Evolutionary conservation across 2,329 filamentous ascomycete species (phyloP).

Genomic region (Pseudogymnoascus sp.): DNA sequence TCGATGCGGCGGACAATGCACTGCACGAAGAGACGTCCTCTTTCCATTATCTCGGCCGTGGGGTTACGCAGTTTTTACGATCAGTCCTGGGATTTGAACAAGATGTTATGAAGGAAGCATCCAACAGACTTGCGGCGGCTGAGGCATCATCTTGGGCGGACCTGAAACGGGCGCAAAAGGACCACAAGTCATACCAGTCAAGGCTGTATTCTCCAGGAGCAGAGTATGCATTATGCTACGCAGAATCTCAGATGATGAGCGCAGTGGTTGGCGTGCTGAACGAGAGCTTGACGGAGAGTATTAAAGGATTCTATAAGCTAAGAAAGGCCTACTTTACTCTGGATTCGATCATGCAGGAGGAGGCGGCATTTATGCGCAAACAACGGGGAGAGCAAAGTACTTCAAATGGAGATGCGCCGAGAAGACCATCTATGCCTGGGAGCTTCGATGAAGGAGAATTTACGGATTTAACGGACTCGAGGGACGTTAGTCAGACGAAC

Average conservation of each 20-base stretch:
- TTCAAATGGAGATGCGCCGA: not conserved
- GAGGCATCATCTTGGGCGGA: slow-evolving; percentile 73
- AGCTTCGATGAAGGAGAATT: slow-evolving; percentile 32
- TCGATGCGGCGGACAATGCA: slow-evolving; percentile 71
- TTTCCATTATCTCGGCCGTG: slow-evolving; percentile 81
- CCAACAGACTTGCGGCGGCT: slow-evolving; percentile 63
- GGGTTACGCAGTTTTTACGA: slow-evolving; percentile 76
- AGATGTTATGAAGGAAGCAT: slow-evolving; percentile 79
- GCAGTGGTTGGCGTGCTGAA: slow-evolving; percentile 85
- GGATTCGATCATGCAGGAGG: slow-evolving; percentile 70
- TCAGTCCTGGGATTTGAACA: slow-evolving; percentile 89
- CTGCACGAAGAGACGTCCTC: slow-evolving; percentile 68
- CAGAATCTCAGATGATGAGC: slow-evolving; percentile 81
- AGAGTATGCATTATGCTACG: slow-evolving; percentile 79
- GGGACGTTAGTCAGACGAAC: slow-evolving; percentile 1
- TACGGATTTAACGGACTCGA: not conserved
- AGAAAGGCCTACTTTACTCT: slow-evolving; percentile 82
- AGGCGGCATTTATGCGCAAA: slow-evolving; percentile 50
- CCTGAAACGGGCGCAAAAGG: slow-evolving; percentile 66
- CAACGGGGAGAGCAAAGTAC: slow-evolving; percentile 9
- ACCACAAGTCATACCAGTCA: slow-evolving; percentile 48
- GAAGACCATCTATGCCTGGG: slow-evolving; percentile 31
- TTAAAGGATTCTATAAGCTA: slow-evolving; percentile 89
- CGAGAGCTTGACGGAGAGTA: slow-evolving; percentile 83
- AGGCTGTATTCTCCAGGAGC: slow-evolving; percentile 72